Evolutionary conservation across 2,329 filamentous ascomycete genomes (phyloP), one percentile per base, ranked within the genome.

Genomic region (Aspergillus sp.): DNA sequence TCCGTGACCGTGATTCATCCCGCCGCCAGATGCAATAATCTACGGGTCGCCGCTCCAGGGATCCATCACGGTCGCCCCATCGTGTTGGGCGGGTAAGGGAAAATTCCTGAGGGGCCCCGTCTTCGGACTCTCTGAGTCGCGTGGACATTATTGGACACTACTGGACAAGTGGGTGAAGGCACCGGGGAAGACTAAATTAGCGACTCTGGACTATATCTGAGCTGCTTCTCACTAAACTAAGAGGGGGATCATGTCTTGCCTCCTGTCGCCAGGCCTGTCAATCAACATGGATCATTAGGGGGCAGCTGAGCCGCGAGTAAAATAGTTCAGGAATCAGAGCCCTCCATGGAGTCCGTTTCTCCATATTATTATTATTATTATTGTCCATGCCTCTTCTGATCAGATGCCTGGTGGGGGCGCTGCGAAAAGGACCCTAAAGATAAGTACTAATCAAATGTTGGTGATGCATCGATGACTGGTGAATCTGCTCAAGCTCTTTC

Each of bases 21-120:
- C 24, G 22, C 32, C 50, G 26, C 51, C 44, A 48, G 52, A 52
- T 58, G 53, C 52, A 57, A 53, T 52, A 55, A 53, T 55, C 34
- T 49, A 48, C 17, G 53, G 22, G 34, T 36, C 34, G 34, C 7
- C 15, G 12, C 34, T 36, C 34, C 34, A 36, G 12, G 34, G 34
- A 36, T 30, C 47, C 44, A 53, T 53, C 56, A 9, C 9, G 26
- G 26, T 9, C 26, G 56, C 57, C 57, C 59, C 61, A 59, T 57
- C 53, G 48, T 60, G 26, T 56, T 57, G 42, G 53, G 57, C 50
- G 50, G 51, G 48, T 54, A 56, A 47, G 39, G 50, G 38, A 50
- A 47, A 57, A 52, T 44, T 48, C 43, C 34, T 53, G 8, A 42
- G 18, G 41, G 38, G 7, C 49, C 44, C 20, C 26, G 44, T 24